Evolutionary conservation across 345 rosid species (phyloP), one percentile per base, ranked within the genome.

Genomic region (Fremontodendron californicum): DNA sequence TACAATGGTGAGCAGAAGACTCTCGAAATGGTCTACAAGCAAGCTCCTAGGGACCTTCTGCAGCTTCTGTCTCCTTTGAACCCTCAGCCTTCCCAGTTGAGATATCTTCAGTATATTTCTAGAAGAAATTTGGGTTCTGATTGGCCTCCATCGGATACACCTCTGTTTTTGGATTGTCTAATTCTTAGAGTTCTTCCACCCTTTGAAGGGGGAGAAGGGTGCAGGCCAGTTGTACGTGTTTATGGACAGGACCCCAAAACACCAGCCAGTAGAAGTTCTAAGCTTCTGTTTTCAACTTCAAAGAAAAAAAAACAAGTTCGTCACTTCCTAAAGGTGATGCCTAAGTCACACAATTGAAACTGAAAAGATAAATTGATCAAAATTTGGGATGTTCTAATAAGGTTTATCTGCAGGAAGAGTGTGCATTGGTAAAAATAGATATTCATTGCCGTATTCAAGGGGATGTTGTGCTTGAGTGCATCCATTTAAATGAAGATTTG

Each of bases 81-180:
- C 79, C 97, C 97, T 21, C 94, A 91, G 77, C 93, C 99, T 81
- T 96, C 99, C 27, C 99, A 96, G 70, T 74, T 93, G 77, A 92
- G 99, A 89, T 96, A 92, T 84, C 97, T 96, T 77, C 98, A 93
- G 92, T 93, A 92, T 86, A 93, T 96, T 82, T 90, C 98, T 71
- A 90, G 98, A 86, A 87, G 98, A 82, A 93, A 87, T 79, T 77
- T 93, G 80, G 88, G 94, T 77, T 80, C 94, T 81, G 98, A 92
- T 62, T 92, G 99, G 97, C 98, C 99, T 84, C 99, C 98, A 31
- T 85, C 95, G 15, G 98, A 91, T 80, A 92, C 93, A 0, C 98
- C 97, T 69, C 86, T 96, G 72, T 84, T 91, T 86, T 81, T 96
- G 77, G 97, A 93, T 84, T 96, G 95, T 67, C 80, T 96, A 82